These are phyloP conservation scores for Canna indica DNA, from an alignment of 176 grass and related monocot species.

Conservation along the genomic window DNA sequence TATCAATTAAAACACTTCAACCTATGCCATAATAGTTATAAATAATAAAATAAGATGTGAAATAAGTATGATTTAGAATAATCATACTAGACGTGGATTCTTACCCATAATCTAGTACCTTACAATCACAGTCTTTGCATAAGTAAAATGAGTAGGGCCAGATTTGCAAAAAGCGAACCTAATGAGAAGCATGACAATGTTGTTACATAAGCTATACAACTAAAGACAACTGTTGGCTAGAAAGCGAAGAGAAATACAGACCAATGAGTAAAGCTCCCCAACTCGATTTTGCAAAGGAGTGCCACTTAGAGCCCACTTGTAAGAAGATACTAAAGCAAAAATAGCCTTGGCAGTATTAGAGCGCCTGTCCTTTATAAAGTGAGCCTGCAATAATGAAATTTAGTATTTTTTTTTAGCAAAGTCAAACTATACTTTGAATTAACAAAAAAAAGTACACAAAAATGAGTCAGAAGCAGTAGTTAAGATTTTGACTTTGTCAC, in stretches of 20 bases:
- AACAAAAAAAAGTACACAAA: too few relatives aligned
- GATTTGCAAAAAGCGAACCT: slow-evolving; percentile 97
- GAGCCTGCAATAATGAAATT: slow-evolving; percentile 55
- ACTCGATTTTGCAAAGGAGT: slow-evolving; percentile 94
- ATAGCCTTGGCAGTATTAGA: slow-evolving; percentile 81
- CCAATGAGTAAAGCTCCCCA: slow-evolving; percentile 97
- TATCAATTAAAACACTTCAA: neutral
- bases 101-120: slow-evolving; percentile 60
- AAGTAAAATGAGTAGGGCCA: slow-evolving; percentile 81
- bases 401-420: too few relatives aligned
- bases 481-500: too few relatives aligned
- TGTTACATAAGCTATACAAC: slow-evolving; percentile 16
- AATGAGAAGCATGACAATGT: slow-evolving; percentile 18
- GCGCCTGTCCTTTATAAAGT: slow-evolving; percentile 88
- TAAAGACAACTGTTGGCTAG: slow-evolving; percentile 21
- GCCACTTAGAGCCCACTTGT: slow-evolving; percentile 97
- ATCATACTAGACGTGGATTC: neutral
- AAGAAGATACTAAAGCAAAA: slow-evolving; percentile 70
- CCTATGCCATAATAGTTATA: neutral
- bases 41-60: neutral
- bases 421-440: too few relatives aligned
- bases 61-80: neutral
- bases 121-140: slow-evolving; percentile 91
- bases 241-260: slow-evolving; percentile 25
- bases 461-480: too few relatives aligned